A percentile compares a stretch with the other conserved stretches of the same genome.
Conservation (phyloP, 169 alveolate species). For the Plasmodium vivax region DNA sequence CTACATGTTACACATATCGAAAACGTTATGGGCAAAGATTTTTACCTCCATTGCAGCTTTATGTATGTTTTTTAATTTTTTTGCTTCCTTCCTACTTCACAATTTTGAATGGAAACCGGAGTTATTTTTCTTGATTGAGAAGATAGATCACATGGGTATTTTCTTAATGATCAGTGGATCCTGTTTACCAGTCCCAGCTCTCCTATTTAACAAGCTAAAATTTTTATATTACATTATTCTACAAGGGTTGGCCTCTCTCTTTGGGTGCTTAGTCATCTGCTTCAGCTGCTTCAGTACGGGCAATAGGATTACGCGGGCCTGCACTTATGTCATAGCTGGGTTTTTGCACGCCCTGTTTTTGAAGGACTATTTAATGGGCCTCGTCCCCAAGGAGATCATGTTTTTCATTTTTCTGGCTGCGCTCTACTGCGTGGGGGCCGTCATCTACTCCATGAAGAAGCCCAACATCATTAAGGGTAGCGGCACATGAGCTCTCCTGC, state of each 20-base stretch:
- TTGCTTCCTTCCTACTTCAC: slow-evolving; percentile 61
- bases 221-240: slow-evolving; percentile 31
- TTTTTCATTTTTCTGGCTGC: slow-evolving; percentile 38
- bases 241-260: slow-evolving; percentile 75
- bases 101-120: slow-evolving; percentile 78
- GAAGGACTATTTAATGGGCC: slow-evolving; percentile 36
- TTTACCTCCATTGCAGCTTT: slow-evolving; percentile 36
- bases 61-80: slow-evolving; percentile 63
- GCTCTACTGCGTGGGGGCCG: slow-evolving; percentile 79
- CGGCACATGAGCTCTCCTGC: neutral
- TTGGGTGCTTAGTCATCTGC: slow-evolving; percentile 72
- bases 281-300: slow-evolving; percentile 36
- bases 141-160: slow-evolving; percentile 75
- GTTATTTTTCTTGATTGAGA: slow-evolving; percentile 19
- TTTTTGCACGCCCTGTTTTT: slow-evolving; percentile 64
- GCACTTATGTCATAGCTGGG: slow-evolving; percentile 71
- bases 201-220: slow-evolving; percentile 55
- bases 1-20: slow-evolving; percentile 47
- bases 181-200: slow-evolving; percentile 72
- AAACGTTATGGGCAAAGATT: slow-evolving; percentile 23
- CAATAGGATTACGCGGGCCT: slow-evolving; percentile 60
- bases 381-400: slow-evolving; percentile 50
- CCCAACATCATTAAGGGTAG: slow-evolving; percentile 77
- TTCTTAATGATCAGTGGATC: slow-evolving; percentile 85
- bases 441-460: slow-evolving; percentile 77